Evolutionary conservation across 169 alveolate species (phyloP).

Genomic region (Cryptosporidium sp.): DNA sequence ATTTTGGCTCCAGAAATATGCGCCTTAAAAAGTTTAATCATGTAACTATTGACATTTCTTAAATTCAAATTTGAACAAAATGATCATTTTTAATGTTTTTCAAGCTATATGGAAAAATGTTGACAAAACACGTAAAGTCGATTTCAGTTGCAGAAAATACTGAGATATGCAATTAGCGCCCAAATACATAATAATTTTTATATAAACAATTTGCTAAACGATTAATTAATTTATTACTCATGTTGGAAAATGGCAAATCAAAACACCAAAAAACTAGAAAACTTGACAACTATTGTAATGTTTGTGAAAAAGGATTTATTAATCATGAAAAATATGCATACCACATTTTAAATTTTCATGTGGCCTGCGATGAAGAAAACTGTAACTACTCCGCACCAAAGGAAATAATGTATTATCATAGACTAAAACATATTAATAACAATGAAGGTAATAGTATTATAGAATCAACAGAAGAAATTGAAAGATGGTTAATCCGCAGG

Average conservation of each 20-base stretch:
- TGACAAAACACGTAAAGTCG: neutral
- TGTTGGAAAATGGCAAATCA: neutral
- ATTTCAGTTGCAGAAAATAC: neutral
- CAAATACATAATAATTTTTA: neutral
- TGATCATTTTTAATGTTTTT: no score
- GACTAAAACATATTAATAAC: constrained; percentile 26
- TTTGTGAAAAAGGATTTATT: constrained; percentile 26
- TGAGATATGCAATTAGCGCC: neutral
- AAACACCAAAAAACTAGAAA: neutral
- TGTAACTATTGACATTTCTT: neutral
- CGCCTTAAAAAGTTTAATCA: neutral
- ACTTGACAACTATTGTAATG: constrained; percentile 18
- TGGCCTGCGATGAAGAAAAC: constrained; percentile 3
- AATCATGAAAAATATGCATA: neutral
- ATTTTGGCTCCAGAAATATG: constrained; percentile 10
- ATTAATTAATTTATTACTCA: neutral
- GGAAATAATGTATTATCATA: constrained; percentile 28
- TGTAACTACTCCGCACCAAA: constrained; percentile 36
- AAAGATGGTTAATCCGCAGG: constrained; percentile 13
- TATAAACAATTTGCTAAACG: neutral
- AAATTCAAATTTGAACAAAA: no score
- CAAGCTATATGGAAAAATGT: no score
- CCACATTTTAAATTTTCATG: neutral
- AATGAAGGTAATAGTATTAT: constrained; percentile 16
- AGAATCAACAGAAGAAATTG: constrained; percentile 20